Base-by-base conservation (phyloP, 2,329 filamentous ascomycete species). In the Alternaria ventricosa region DNA sequence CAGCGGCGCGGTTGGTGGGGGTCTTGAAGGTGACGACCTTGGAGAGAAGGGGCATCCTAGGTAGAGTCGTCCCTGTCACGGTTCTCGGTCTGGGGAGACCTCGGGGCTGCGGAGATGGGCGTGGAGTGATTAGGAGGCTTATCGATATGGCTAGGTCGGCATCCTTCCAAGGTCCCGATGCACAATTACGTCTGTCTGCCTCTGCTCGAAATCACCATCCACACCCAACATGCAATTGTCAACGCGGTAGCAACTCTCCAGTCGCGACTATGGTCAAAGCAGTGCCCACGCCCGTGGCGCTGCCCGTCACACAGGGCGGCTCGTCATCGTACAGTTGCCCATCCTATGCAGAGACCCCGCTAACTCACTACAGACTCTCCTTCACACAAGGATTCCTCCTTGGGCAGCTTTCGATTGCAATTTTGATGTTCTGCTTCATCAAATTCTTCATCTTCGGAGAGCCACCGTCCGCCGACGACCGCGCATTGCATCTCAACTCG, bases 391-490 rank as follows among this genome's bases (percentile, higher is more conserved):
- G 96, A 27, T 91, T 99, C 71, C 89, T 99, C 53, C 86, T 98
- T 30, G 96, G 96, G 54, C 96, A 99, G 80, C 86, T 99, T 55
- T 97, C 94, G 2, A 92, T 99, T 49, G 92, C 97, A 13, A 84
- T 98, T 23, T 86, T 99, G 43, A 89, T 99, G 65, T 94, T 94
- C 68, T 93, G 92, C 71, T 98, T 99, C 82, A 98, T 99, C 81
- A 97, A 97, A 79, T 99, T 97, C 88, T 99, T 99, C 87, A 98
- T 99, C 77, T 98, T 99, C 78, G 96, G 96, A 72, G 96, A 98
- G 77, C 89, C 93, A 6, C 93, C 94, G 1, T 93, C 92, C 2
- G 87, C 93, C 65, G 94, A 97, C 67, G 89, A 91, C 58, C 92
- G 91, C 20, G 92, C 93, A 12, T 86, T 92, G 8, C 84, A 91